These are phyloP conservation scores for Podochytrium sp. DNA, from an alignment of 192 early-diverging fungal species.

Conservation along the genomic window DNA sequence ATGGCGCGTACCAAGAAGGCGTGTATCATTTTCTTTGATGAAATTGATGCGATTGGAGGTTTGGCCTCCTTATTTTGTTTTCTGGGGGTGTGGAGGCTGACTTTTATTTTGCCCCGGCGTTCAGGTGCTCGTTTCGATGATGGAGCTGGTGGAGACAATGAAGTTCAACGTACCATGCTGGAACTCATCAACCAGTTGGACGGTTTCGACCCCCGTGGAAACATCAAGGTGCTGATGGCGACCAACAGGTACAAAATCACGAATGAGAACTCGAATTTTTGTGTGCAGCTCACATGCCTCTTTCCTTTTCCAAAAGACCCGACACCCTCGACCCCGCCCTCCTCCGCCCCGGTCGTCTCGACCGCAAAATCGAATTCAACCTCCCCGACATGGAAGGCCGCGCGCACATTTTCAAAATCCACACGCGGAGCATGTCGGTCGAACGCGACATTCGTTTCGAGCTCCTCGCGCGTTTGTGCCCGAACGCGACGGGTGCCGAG, in stretches of 20 bases:
- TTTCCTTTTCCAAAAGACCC: constrained; percentile 55
- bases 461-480: constrained; percentile 95
- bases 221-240: constrained; percentile 99
- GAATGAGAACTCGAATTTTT: no score
- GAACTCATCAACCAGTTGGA: constrained; percentile 99
- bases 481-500: constrained; percentile 98
- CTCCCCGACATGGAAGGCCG: constrained; percentile 96
- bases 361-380: constrained; percentile 97
- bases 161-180: constrained; percentile 99
- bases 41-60: constrained; percentile 97
- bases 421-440: constrained; percentile 97
- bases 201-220: constrained; percentile 98
- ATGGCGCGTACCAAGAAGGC: constrained; percentile 99
- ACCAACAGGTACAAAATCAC: constrained; percentile 74
- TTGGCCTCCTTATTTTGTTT: not conserved
- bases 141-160: constrained; percentile 98
- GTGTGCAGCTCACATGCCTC: not conserved
- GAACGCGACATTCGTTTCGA: constrained; percentile 99
- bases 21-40: constrained; percentile 99
- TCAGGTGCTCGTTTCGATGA: constrained; percentile 95
- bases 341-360: constrained; percentile 95
- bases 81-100: not conserved
- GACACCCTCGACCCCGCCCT: constrained; percentile 98
- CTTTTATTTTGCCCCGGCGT: constrained; percentile 6
- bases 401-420: constrained; percentile 97